Percentiles rank a stretch among this genome's conserved stretches.
These are phyloP conservation scores for Wickerhamomyces mucosus DNA, from an alignment of 805 yeast species.

Conservation along the genomic window DNA sequence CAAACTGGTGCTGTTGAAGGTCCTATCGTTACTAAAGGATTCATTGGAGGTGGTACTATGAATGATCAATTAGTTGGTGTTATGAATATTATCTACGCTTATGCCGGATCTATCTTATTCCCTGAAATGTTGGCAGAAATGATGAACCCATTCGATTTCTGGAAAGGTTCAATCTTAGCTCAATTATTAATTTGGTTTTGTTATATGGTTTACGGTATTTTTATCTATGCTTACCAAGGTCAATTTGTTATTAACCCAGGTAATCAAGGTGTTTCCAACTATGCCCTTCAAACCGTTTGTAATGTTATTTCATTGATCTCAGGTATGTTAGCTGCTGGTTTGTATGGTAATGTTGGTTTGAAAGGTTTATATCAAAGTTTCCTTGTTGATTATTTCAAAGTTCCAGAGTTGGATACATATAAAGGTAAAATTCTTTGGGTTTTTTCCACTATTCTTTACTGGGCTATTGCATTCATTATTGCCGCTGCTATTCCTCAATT, in stretches of 20 bases:
- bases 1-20: slow-evolving; percentile 12
- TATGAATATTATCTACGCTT: slow-evolving; percentile 37
- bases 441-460: slow-evolving; percentile 6
- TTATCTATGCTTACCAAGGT: slow-evolving; percentile 35
- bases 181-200: slow-evolving; percentile 29
- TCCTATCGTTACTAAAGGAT: slow-evolving; percentile 17
- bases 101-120: slow-evolving; percentile 43
- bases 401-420: slow-evolving; percentile 13
- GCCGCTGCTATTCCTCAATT: slow-evolving; percentile 21
- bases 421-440: slow-evolving; percentile 18
- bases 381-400: slow-evolving; percentile 10
- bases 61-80: slow-evolving; percentile 27
- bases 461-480: slow-evolving; percentile 5
- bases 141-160: slow-evolving; percentile 37
- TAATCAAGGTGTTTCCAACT: slow-evolving; percentile 30
- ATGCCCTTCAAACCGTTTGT: slow-evolving; percentile 27
- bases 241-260: slow-evolving; percentile 36
- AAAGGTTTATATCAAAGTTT: slow-evolving; percentile 31
- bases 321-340: slow-evolving; percentile 33
- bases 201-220: slow-evolving; percentile 33
- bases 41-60: slow-evolving; percentile 21
- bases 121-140: slow-evolving; percentile 39
- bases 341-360: slow-evolving; percentile 37
- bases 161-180: slow-evolving; percentile 36
- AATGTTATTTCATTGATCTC: slow-evolving; percentile 28